A percentile compares a stretch with the other conserved stretches of the same genome.
phyloP scores from a whole-genome alignment of 2,329 filamentous ascomycete genomes.

The Nemania abortiva region DNA sequence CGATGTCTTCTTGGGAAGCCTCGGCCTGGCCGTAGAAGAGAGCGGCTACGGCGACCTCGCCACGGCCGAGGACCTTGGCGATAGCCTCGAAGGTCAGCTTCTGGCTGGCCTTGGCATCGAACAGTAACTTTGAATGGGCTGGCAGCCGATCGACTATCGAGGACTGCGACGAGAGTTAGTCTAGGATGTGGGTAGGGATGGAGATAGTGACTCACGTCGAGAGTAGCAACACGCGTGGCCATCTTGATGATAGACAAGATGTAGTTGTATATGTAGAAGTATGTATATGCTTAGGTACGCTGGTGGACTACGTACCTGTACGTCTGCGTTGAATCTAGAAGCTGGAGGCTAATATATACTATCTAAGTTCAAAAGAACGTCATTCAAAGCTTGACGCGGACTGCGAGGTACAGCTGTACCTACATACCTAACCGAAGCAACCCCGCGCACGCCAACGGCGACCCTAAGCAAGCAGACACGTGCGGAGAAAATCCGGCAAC shows the following conservation, averaged over 20 bases:
- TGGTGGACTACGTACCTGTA: too few relatives aligned
- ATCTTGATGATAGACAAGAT: conserved; percentile 38
- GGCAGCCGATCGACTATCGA: conserved; percentile 78
- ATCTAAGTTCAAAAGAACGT: not conserved
- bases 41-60: conserved; percentile 86
- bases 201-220: conserved; percentile 45
- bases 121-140: conserved; percentile 77
- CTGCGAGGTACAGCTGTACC: not conserved
- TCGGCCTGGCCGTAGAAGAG: conserved; percentile 91
- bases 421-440: conserved; percentile 16
- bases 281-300: too few relatives aligned
- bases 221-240: conserved; percentile 47
- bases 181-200: not conserved
- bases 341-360: not conserved
- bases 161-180: conserved; percentile 58
- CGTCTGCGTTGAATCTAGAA: too few relatives aligned
- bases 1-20: conserved; percentile 75
- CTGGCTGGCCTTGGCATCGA: conserved; percentile 81
- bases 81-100: conserved; percentile 84
- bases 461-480: conserved; percentile 26
- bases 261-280: too few relatives aligned
- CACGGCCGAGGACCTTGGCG: conserved; percentile 77
- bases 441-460: conserved; percentile 38
- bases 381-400: not conserved
- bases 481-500: conserved; percentile 51